phyloP scores from a whole-genome alignment of 345 rosid species.

The Nephelium lappaceum region DNA sequence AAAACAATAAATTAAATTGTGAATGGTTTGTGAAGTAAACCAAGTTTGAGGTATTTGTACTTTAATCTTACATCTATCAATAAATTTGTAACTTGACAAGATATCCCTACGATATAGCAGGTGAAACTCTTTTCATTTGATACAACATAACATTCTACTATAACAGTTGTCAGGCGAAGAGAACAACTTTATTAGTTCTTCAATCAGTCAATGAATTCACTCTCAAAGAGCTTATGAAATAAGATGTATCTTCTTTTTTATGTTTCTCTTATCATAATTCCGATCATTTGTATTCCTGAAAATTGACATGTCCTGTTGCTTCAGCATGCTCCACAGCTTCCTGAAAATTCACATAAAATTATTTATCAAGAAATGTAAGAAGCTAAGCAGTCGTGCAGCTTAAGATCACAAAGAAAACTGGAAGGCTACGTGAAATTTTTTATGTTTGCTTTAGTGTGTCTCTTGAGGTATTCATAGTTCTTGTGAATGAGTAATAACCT shows the following conservation, averaged over 20 bases:
- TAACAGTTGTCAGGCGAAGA: background rate
- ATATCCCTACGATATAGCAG: background rate
- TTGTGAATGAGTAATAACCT: conserved; percentile 40
- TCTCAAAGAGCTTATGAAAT: no score
- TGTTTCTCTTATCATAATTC: no score
- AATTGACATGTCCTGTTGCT: conserved; percentile 92
- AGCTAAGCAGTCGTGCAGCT: no score
- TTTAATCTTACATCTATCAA: no score
- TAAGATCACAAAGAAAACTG: background rate
- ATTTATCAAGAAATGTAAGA: background rate
- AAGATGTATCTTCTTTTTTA: no score
- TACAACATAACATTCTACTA: background rate
- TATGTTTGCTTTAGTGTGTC: no score
- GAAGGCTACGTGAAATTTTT: background rate
- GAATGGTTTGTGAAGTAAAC: no score
- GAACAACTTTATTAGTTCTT: no score
- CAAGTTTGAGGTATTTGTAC: background rate
- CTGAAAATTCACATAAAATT: conserved; percentile 36
- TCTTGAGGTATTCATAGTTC: background rate
- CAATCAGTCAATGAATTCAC: no score
- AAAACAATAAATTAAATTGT: no score
- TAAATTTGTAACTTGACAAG: no score
- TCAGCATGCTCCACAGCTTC: conserved; percentile 92
- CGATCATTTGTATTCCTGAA: conserved; percentile 43
- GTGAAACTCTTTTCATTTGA: background rate